A percentile compares a stretch with the other conserved stretches of the same genome.
These are phyloP conservation scores for Pseudocercospora fijiensis DNA, from an alignment of 2,329 filamentous ascomycete genomes.

Conservation along the genomic window DNA sequence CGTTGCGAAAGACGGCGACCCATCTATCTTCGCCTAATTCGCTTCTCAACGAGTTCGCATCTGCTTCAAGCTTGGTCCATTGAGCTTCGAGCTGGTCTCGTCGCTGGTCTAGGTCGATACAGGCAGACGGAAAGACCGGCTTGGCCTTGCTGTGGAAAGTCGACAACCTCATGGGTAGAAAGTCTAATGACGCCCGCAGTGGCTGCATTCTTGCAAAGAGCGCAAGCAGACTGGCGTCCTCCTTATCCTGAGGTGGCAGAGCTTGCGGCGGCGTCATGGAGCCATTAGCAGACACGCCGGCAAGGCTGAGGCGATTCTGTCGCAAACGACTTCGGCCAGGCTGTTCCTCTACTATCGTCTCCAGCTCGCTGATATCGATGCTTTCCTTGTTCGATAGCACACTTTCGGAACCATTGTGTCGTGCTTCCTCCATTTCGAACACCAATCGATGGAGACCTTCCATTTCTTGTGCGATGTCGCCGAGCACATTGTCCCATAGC, in stretches of 20 bases:
- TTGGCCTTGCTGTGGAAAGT: constrained; percentile 80
- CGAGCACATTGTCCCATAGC: constrained; percentile 88
- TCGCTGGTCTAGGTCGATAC: constrained; percentile 79
- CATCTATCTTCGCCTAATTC: constrained; percentile 94
- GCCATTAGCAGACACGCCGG: constrained; percentile 51
- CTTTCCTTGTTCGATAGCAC: constrained; percentile 52
- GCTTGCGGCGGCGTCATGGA: constrained; percentile 49
- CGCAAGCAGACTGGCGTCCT: constrained; percentile 84
- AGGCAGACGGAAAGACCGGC: constrained; percentile 80
- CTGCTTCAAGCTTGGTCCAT: constrained; percentile 84
- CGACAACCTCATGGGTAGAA: constrained; percentile 88
- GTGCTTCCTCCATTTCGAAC: constrained; percentile 96
- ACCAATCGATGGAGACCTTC: constrained; percentile 76
- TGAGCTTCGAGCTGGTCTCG: constrained; percentile 73
- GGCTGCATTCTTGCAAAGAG: constrained; percentile 96
- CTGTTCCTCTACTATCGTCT: constrained; percentile 89
- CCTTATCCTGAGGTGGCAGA: constrained; percentile 56
- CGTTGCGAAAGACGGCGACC: constrained; percentile 92
- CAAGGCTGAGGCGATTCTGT: constrained; percentile 68
- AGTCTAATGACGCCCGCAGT: constrained; percentile 86
- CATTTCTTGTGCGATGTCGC: constrained; percentile 87
- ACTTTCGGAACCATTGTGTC: constrained; percentile 75
- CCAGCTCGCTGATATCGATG: constrained; percentile 81
- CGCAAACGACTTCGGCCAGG: constrained; percentile 52
- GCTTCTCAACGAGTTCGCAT: constrained; percentile 83